A percentile compares a stretch with the other conserved stretches of the same genome.
Evolutionary conservation across 805 yeast species (phyloP).

Genomic region (Nakazawaea wyomingensis): DNA sequence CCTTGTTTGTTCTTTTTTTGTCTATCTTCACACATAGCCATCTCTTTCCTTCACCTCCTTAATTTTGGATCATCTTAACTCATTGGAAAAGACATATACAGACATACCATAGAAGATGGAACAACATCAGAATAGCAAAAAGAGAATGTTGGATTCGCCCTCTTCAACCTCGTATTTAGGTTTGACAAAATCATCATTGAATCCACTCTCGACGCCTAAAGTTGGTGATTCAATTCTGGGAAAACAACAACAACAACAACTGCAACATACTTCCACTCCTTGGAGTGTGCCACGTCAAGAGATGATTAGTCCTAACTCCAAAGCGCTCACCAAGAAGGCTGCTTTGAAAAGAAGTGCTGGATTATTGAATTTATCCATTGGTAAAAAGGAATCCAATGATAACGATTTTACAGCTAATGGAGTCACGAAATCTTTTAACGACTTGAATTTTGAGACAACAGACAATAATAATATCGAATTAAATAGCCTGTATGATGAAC

Average conservation of each 20-base stretch:
- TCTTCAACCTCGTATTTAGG: not conserved
- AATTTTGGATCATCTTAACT: too few species aligned
- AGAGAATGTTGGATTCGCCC: slow-evolving; percentile 5
- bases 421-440: slow-evolving; percentile 29
- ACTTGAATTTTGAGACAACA: slow-evolving; percentile 23
- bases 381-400: slow-evolving; percentile 19
- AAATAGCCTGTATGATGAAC: not conserved
- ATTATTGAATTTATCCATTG: slow-evolving; percentile 42
- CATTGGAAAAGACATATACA: not conserved
- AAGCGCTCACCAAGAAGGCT: slow-evolving; percentile 20
- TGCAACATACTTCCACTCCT: not conserved
- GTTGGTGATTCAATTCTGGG: not conserved
- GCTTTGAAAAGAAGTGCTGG: slow-evolving; percentile 48
- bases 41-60: too few species aligned
- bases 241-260: not conserved
- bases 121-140: not conserved
- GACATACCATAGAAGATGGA: not conserved
- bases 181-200: slow-evolving; percentile 14
- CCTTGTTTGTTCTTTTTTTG: too few species aligned
- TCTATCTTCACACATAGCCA: too few species aligned
- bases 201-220: slow-evolving; percentile 21
- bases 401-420: slow-evolving; percentile 15
- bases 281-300: slow-evolving; percentile 10
- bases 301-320: slow-evolving; percentile 7
- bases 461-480: not conserved